A percentile compares a stretch with the other conserved stretches of the same genome.
Conservation (phyloP, 164 flowering plant species). For the Piper longum region DNA sequence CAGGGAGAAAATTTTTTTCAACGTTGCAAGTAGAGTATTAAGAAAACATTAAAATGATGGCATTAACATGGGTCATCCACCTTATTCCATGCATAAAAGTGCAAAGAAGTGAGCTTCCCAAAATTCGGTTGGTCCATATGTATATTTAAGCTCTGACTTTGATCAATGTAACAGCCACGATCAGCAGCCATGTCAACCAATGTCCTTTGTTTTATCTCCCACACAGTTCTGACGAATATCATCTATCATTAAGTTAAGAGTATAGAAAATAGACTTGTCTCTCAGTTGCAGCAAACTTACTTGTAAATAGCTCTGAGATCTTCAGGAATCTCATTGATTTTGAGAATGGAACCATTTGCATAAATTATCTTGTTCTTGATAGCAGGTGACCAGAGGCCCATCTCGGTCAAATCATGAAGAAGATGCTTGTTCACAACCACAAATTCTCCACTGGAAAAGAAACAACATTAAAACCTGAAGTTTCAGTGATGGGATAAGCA, state of each 20-base stretch:
- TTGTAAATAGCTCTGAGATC: slow-evolving; percentile 66
- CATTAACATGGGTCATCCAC: slow-evolving; percentile 15
- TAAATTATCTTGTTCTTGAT: slow-evolving; percentile 75
- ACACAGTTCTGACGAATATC: slow-evolving; percentile 51
- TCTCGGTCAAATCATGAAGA: slow-evolving; percentile 90
- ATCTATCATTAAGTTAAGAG: slow-evolving; percentile 6
- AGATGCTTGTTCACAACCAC: slow-evolving; percentile 98
- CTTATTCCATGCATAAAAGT: slow-evolving; percentile 87
- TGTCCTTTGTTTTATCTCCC: slow-evolving; percentile 95
- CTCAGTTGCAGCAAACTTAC: slow-evolving; percentile 20
- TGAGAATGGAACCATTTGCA: slow-evolving; percentile 78
- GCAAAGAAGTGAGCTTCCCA: slow-evolving; percentile 86
- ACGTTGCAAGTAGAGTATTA: background rate
- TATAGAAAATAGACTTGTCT: background rate
- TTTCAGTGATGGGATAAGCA: background rate
- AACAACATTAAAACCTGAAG: background rate
- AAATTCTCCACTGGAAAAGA: slow-evolving; percentile 74
- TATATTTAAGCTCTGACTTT: slow-evolving; percentile 91
- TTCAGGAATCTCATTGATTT: slow-evolving; percentile 56
- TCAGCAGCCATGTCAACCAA: slow-evolving; percentile 96
- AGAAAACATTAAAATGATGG: background rate
- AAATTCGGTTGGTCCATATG: slow-evolving; percentile 94
- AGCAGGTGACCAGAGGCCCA: slow-evolving; percentile 89
- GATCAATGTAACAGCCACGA: slow-evolving; percentile 92
- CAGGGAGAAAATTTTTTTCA: background rate